Evolutionary conservation across 2,329 filamentous ascomycete species (phyloP).

Genomic region (Ophiostoma novo-ulmi): DNA sequence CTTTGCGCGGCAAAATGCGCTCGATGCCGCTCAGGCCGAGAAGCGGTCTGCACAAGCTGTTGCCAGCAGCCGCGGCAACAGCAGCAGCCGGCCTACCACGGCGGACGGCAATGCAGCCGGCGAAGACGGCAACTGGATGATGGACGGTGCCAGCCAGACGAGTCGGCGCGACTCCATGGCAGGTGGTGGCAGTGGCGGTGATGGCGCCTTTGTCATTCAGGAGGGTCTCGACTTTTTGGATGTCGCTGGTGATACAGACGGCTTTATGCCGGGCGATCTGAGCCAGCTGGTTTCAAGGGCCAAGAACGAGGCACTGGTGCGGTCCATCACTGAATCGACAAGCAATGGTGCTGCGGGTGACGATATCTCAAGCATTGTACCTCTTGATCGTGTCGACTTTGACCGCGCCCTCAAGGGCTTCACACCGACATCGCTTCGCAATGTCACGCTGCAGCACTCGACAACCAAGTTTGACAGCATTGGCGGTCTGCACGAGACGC

Average conservation of each 20-base stretch:
- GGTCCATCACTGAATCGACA: slow-evolving; percentile 58
- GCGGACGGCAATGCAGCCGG: slow-evolving; percentile 47
- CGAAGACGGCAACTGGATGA: slow-evolving; percentile 67
- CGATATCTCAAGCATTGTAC: slow-evolving; percentile 50
- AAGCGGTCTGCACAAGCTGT: slow-evolving; percentile 31
- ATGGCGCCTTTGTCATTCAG: slow-evolving; percentile 67
- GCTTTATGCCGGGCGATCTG: slow-evolving; percentile 95
- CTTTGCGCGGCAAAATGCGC: slow-evolving; percentile 56
- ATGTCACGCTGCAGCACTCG: slow-evolving; percentile 88
- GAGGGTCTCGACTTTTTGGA: slow-evolving; percentile 83
- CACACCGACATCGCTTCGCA: slow-evolving; percentile 88
- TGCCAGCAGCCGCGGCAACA: slow-evolving; percentile 5
- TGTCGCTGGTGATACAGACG: slow-evolving; percentile 87
- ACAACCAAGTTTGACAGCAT: slow-evolving; percentile 91
- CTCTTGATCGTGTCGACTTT: slow-evolving; percentile 71
- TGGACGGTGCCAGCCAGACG: slow-evolving; percentile 62
- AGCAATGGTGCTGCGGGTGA: slow-evolving; percentile 36
- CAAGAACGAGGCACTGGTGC: slow-evolving; percentile 86
- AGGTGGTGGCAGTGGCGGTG: slow-evolving; percentile 25
- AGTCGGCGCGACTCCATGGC: slow-evolving; percentile 38
- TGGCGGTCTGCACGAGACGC: slow-evolving; percentile 78
- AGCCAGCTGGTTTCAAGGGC: slow-evolving; percentile 80
- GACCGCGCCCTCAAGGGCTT: slow-evolving; percentile 82
- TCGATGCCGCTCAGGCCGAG: slow-evolving; percentile 35
- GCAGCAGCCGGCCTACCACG: slow-evolving; percentile 51